Conservation (phyloP, 495 filamentous ascomycete genomes). For the Aspergillus campestris region DNA sequence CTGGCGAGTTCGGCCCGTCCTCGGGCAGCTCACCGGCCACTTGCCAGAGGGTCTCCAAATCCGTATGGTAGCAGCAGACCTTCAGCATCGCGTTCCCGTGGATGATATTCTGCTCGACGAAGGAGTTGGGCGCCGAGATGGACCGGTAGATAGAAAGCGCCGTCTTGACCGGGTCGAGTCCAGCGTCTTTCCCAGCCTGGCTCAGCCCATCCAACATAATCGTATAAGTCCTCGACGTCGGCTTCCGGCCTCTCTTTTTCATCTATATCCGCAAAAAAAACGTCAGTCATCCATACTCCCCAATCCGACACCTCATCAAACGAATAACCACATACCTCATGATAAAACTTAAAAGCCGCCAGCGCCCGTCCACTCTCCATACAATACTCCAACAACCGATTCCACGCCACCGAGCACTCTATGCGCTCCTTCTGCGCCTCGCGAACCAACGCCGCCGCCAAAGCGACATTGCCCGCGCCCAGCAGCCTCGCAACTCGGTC, state of each 20-base stretch:
- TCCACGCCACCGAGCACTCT: slow-evolving; percentile 71
- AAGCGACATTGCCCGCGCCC: slow-evolving; percentile 41
- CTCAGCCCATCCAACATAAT: slow-evolving; percentile 72
- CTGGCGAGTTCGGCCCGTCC: slow-evolving; percentile 49
- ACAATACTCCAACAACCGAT: slow-evolving; percentile 67
- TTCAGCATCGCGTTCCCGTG: slow-evolving; percentile 82
- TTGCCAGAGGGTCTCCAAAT: slow-evolving; percentile 68
- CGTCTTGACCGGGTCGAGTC: slow-evolving; percentile 42
- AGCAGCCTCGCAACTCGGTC: slow-evolving; percentile 52
- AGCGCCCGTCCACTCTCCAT: slow-evolving; percentile 50
- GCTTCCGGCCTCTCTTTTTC: slow-evolving; percentile 79
- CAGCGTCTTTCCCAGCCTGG: slow-evolving; percentile 33
- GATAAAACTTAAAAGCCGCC: slow-evolving; percentile 66
- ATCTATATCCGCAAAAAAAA: slow-evolving; percentile 47
- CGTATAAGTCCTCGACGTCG: slow-evolving; percentile 71
- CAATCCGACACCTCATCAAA: background rate
- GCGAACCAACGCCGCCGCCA: slow-evolving; percentile 60
- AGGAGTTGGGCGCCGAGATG: slow-evolving; percentile 49
- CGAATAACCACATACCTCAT: slow-evolving; percentile 51
- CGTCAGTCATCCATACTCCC: slow-evolving; percentile 3
- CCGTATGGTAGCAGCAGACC: slow-evolving; percentile 59
- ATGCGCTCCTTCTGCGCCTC: slow-evolving; percentile 49
- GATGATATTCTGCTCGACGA: slow-evolving; percentile 57
- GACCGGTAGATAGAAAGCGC: slow-evolving; percentile 65
- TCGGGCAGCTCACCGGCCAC: slow-evolving; percentile 59